Percentiles rank a stretch among this genome's conserved stretches.
Conservation (phyloP, 2,329 filamentous ascomycete genomes). For the Exophiala sp. region DNA sequence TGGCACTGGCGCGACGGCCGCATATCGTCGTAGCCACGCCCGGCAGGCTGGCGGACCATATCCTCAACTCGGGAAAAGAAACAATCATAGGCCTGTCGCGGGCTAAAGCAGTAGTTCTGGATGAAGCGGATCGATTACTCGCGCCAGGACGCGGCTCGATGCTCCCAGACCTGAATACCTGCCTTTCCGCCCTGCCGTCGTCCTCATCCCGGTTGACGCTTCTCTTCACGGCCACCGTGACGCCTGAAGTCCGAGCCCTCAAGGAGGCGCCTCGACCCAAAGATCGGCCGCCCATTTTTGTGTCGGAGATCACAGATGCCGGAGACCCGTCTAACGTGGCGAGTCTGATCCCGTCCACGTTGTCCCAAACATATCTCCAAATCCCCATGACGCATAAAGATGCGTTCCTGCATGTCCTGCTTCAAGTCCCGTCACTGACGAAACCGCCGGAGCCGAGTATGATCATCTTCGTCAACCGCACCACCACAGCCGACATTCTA, state of each 20-base stretch:
- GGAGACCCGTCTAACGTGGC: constrained; percentile 63
- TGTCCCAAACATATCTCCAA: constrained; percentile 79
- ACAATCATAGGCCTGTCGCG: constrained; percentile 75
- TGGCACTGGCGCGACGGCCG: constrained; percentile 71
- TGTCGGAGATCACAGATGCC: constrained; percentile 84
- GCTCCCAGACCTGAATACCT: constrained; percentile 90
- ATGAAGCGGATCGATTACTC: constrained; percentile 89
- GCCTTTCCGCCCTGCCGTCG: constrained; percentile 72
- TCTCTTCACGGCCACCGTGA: constrained; percentile 93
- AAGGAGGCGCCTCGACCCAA: constrained; percentile 67
- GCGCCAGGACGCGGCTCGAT: constrained; percentile 71
- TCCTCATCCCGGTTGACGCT: constrained; percentile 78
- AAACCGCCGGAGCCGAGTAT: constrained; percentile 52
- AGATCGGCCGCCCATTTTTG: constrained; percentile 70
- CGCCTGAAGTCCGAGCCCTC: constrained; percentile 79
- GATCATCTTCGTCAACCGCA: constrained; percentile 94
- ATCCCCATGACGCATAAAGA: constrained; percentile 89
- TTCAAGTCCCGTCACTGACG: constrained; percentile 37
- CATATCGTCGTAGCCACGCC: constrained; percentile 94
- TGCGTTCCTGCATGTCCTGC: constrained; percentile 85
- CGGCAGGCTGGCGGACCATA: constrained; percentile 86
- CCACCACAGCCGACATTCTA: constrained; percentile 77
- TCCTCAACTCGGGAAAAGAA: constrained; percentile 83
- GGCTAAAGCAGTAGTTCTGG: constrained; percentile 80
- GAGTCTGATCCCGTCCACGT: constrained; percentile 62